These are phyloP conservation scores for Echria macrotheca DNA, from an alignment of 495 filamentous ascomycete species.

Conservation along the genomic window DNA sequence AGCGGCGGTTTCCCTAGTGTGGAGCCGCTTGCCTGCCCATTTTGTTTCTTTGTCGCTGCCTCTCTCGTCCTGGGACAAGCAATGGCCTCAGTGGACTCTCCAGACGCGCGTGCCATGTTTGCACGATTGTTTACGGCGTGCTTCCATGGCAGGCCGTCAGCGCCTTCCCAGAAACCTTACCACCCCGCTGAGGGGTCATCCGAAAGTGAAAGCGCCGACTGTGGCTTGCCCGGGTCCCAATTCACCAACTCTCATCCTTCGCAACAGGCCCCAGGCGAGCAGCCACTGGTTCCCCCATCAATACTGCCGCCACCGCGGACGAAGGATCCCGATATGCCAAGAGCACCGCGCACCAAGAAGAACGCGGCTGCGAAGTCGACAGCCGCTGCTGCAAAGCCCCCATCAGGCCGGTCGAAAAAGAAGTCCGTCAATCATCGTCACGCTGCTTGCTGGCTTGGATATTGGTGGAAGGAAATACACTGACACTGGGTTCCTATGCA, in stretches of 20 bases:
- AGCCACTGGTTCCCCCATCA: background rate
- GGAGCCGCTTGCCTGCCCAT: conserved; percentile 5
- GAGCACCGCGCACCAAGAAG: background rate
- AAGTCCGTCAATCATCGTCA: background rate
- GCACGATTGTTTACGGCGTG: conserved; percentile 23
- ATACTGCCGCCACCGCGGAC: background rate
- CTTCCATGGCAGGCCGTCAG: conserved; percentile 22
- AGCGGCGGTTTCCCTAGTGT: conserved; percentile 5
- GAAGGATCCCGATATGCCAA: conserved; percentile 12
- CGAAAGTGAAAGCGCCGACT: conserved; percentile 23
- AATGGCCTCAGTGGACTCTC: conserved; percentile 6
- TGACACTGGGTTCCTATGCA: too few relatives aligned
- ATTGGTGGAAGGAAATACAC: too few relatives aligned
- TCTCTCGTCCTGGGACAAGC: background rate
- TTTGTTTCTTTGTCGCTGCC: background rate
- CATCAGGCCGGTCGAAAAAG: background rate
- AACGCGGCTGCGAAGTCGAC: conserved; percentile 7
- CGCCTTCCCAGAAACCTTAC: conserved; percentile 12
- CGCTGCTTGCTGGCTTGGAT: too few relatives aligned
- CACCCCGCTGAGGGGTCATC: conserved; percentile 12
- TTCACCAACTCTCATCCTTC: background rate
- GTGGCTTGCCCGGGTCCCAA: background rate
- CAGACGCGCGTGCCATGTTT: conserved; percentile 15
- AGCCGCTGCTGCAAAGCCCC: background rate
- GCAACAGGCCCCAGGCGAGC: background rate